Evolutionary conservation across 2,329 filamentous ascomycete species (phyloP), one percentile per base, ranked within the genome.

Genomic region (Thielaviopsis musarum): DNA sequence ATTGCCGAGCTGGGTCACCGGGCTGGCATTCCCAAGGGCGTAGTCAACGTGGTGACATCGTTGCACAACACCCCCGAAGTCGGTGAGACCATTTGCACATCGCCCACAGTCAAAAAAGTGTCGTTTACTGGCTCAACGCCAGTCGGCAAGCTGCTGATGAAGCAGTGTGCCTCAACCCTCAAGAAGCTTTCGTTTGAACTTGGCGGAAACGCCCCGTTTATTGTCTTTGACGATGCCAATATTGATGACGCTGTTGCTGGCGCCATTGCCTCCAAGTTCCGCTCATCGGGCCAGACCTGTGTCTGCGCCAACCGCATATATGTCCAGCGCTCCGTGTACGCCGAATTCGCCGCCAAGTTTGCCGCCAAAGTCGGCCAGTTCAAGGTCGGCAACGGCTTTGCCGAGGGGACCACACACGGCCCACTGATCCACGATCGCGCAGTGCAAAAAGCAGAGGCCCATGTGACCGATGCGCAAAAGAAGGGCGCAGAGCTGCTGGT

Each of bases 211-310:
- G 88, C 91, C 0, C 91, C 91, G 1, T 95, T 96, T 69, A 96
- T 97, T 65, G 89, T 97, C 38, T 97, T 97, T 68, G 90, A 97
- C 67, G 91, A 97, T 67, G 88, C 91, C 21, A 88, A 97, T 68
- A 74, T 97, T 21, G 91, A 96, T 61, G 74, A 76, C 4, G 93
- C 93, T 2, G 89, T 97, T 0, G 74, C 82, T 0, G 91, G 91
- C 26, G 90, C 90, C 54, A 80, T 97, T 58, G 75, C 84, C 24
- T 91, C 82, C 67, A 98, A 97, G 71, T 97, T 97, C 81, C 86
- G 93, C 59, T 89, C 85, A 45, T 94, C 88, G 0, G 93, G 93
- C 41, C 93, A 98, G 76, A 97, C 93, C 0, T 98, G 93, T 70
- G 91, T 97, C 22, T 91, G 87, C 67, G 87, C 87, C 26, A 94